These are phyloP conservation scores for Aspergillus coremiiformis DNA, from an alignment of 495 filamentous ascomycete species.

Conservation along the genomic window DNA sequence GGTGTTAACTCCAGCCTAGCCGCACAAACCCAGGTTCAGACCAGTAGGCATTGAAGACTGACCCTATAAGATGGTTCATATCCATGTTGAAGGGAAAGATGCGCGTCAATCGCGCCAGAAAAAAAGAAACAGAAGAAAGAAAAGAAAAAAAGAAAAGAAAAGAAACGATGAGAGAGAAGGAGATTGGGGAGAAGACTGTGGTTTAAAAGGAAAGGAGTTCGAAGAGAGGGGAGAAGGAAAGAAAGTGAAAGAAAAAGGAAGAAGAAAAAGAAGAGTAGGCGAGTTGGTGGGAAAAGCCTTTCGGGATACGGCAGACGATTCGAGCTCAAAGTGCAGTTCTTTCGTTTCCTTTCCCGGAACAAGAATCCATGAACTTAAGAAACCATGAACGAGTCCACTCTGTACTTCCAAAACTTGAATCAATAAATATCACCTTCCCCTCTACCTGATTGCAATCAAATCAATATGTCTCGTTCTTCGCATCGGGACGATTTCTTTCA, in stretches of 20 bases:
- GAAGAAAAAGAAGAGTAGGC: constrained; percentile 8
- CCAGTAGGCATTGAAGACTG: constrained; percentile 29
- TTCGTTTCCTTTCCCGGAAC: constrained; percentile 1
- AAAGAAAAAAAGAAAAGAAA: constrained; percentile 11
- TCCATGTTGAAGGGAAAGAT: constrained; percentile 38
- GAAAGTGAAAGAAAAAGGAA: constrained; percentile 6
- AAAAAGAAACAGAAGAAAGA: constrained; percentile 12
- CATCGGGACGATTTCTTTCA: constrained; percentile 82
- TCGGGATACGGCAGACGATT: constrained; percentile 32
- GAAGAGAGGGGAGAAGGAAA: constrained; percentile 2
- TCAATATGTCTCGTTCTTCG: constrained; percentile 55
- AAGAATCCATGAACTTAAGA: background rate
- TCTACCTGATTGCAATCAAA: background rate
- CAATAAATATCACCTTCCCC: background rate
- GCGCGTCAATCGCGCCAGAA: constrained; percentile 28
- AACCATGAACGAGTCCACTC: background rate
- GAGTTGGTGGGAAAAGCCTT: constrained; percentile 26
- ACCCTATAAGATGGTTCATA: constrained; percentile 50
- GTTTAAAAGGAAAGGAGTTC: background rate
- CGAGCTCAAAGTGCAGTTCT: constrained; percentile 33
- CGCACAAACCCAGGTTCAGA: constrained; percentile 34
- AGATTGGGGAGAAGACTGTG: background rate
- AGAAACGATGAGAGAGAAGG: constrained; percentile 8
- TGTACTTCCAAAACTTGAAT: background rate
- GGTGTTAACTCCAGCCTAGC: constrained; percentile 41